Evolutionary conservation across 371 early-diverging fungal species (phyloP).

Genomic region (Haplosporangium sp.): DNA sequence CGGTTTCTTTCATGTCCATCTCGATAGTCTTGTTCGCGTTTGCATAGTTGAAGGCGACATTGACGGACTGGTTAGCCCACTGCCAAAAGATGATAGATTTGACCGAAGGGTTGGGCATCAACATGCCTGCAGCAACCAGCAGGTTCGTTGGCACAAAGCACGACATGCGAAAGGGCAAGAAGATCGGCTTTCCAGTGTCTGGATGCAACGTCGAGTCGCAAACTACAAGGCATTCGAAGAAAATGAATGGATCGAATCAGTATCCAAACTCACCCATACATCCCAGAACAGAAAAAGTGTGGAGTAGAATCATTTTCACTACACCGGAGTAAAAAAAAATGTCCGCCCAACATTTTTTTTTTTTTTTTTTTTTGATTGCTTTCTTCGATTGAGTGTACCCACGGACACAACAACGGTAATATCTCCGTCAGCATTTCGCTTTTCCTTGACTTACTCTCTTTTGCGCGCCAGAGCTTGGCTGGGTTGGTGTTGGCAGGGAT

Average conservation of each 20-base stretch:
- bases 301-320: constrained; percentile 1
- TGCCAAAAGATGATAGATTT: constrained; percentile 84
- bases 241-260: neutral
- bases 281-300: neutral
- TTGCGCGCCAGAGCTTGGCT: constrained; percentile 78
- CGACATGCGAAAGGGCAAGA: constrained; percentile 88
- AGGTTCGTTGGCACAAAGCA: constrained; percentile 88
- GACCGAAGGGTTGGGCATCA: constrained; percentile 84
- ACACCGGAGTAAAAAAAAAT: neutral
- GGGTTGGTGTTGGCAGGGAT: constrained; percentile 51
- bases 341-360: neutral
- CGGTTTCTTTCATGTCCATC: constrained; percentile 80
- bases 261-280: neutral
- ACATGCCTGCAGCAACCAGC: constrained; percentile 83
- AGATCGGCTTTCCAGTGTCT: constrained; percentile 83
- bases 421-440: constrained; percentile 1
- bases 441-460: constrained; percentile 63
- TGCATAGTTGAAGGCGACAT: constrained; percentile 87
- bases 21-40: constrained; percentile 88
- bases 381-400: neutral
- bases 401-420: neutral
- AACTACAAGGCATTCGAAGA: constrained; percentile 46
- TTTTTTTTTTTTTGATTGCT: neutral
- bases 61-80: constrained; percentile 86
- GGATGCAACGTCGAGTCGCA: constrained; percentile 86